Percentiles rank a stretch among this genome's conserved stretches.
These are phyloP conservation scores for Setomelanomma holmii DNA, from an alignment of 2,329 filamentous ascomycete species.

Conservation along the genomic window DNA sequence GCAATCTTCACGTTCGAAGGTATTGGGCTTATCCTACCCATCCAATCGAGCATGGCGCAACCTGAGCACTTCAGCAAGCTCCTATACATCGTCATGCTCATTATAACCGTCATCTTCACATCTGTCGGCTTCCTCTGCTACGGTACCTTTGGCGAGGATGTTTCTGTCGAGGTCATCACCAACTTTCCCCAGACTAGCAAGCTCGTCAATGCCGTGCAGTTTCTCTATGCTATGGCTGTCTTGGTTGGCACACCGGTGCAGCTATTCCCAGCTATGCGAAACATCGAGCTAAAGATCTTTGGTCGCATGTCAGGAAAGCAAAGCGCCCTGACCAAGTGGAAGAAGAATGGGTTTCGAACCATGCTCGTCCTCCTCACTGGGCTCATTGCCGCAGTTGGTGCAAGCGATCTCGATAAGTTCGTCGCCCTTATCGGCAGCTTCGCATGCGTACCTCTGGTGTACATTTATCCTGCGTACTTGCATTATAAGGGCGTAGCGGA, in stretches of 20 bases:
- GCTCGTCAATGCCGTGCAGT: slow-evolving; percentile 78
- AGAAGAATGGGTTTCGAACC: slow-evolving; percentile 73
- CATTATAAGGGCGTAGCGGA: slow-evolving; percentile 73
- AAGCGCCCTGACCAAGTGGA: slow-evolving; percentile 72
- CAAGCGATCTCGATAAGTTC: slow-evolving; percentile 75
- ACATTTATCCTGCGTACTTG: slow-evolving; percentile 76
- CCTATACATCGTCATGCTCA: slow-evolving; percentile 72
- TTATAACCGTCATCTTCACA: slow-evolving; percentile 76
- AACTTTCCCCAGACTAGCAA: slow-evolving; percentile 75
- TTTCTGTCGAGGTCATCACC: slow-evolving; percentile 76
- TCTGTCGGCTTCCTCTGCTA: slow-evolving; percentile 77
- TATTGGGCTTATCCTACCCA: slow-evolving; percentile 77
- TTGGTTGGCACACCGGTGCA: slow-evolving; percentile 78
- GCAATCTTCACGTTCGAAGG: slow-evolving; percentile 82
- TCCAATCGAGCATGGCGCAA: slow-evolving; percentile 76
- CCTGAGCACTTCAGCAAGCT: slow-evolving; percentile 72
- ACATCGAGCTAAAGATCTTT: slow-evolving; percentile 72
- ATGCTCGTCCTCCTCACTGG: slow-evolving; percentile 65
- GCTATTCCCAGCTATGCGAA: slow-evolving; percentile 75
- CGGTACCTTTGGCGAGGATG: slow-evolving; percentile 72
- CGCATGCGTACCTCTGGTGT: slow-evolving; percentile 77
- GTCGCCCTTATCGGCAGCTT: slow-evolving; percentile 76
- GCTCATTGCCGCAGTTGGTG: slow-evolving; percentile 67
- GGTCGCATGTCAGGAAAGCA: slow-evolving; percentile 72
- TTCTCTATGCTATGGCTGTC: slow-evolving; percentile 75